Evolutionary conservation across 2,329 filamentous ascomycete species (phyloP).

Genomic region (Purpureocillium takamizusanense): DNA sequence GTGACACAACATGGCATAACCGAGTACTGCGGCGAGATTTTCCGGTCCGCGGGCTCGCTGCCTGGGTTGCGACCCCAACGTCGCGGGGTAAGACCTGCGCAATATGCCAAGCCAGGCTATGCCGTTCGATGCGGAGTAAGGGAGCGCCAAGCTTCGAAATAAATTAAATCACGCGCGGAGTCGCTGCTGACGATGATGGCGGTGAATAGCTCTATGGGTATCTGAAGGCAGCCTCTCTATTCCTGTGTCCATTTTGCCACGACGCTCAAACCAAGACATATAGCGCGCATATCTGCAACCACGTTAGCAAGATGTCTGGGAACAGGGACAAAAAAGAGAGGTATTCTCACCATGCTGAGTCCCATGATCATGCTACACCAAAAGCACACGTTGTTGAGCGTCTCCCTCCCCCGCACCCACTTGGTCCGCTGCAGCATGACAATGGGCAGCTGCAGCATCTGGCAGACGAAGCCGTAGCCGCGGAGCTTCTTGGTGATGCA

Average conservation of each 20-base stretch:
- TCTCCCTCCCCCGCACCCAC: conserved; percentile 63
- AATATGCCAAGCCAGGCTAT: no score
- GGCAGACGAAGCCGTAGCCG: conserved; percentile 86
- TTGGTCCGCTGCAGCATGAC: conserved; percentile 80
- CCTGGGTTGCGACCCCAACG: no score
- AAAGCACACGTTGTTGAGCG: conserved; percentile 83
- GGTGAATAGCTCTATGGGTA: background rate
- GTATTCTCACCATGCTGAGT: conserved; percentile 59
- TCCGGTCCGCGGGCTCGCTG: no score
- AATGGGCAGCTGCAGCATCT: conserved; percentile 96
- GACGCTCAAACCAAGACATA: conserved; percentile 38
- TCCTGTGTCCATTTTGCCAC: background rate
- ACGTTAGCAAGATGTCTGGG: conserved; percentile 9
- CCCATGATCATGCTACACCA: conserved; percentile 90
- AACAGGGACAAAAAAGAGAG: background rate
- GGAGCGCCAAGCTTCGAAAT: background rate
- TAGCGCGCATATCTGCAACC: conserved; percentile 39
- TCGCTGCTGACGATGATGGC: no score
- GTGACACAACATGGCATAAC: no score
- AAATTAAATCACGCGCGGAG: no score
- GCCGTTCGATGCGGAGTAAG: no score
- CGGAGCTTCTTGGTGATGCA: conserved; percentile 96
- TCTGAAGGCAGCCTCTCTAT: background rate
- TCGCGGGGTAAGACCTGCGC: background rate
- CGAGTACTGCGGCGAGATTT: no score